Conservation (phyloP, 257 asterid species). For the Petrea volubilis region DNA sequence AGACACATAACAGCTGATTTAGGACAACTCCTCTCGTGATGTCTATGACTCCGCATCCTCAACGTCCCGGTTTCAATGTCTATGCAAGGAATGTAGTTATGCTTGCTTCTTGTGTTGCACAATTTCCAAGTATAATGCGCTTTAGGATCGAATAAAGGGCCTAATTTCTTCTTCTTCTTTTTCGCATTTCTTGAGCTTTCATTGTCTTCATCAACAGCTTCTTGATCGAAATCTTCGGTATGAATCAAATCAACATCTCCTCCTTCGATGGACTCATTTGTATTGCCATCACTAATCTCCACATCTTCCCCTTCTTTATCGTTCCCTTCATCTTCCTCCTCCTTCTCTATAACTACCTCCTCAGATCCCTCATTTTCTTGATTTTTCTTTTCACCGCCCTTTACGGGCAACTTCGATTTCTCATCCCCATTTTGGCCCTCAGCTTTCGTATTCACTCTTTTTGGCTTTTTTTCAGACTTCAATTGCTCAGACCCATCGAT, state of each 20-base stretch:
- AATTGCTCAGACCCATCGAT: conserved; percentile 43
- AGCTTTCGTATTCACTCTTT: conserved; percentile 27
- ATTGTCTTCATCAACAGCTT: conserved; percentile 50
- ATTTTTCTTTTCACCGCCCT: conserved; percentile 31
- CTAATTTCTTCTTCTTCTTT: conserved; percentile 57
- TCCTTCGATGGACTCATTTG: conserved; percentile 36
- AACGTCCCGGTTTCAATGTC: conserved; percentile 62
- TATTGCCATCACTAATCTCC: conserved; percentile 36
- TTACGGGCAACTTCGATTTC: conserved; percentile 29
- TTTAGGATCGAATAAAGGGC: conserved; percentile 75
- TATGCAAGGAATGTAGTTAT: conserved; percentile 90
- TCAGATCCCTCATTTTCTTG: conserved; percentile 59
- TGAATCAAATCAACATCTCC: conserved; percentile 43
- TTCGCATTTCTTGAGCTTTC: conserved; percentile 18
- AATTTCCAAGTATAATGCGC: conserved; percentile 69
- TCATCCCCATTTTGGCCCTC: conserved; percentile 28
- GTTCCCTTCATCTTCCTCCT: conserved; percentile 34
- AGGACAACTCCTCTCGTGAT: conserved; percentile 93
- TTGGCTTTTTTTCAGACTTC: conserved; percentile 45
- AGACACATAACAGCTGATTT: conserved; percentile 71
- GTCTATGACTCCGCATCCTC: conserved; percentile 66
- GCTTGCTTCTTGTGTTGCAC: conserved; percentile 85
- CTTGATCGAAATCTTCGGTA: conserved; percentile 48
- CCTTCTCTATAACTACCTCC: conserved; percentile 36
- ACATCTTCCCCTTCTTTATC: conserved; percentile 38